phyloP scores from a whole-genome alignment of 2,329 filamentous ascomycete species.

The Clonostachys solani region DNA sequence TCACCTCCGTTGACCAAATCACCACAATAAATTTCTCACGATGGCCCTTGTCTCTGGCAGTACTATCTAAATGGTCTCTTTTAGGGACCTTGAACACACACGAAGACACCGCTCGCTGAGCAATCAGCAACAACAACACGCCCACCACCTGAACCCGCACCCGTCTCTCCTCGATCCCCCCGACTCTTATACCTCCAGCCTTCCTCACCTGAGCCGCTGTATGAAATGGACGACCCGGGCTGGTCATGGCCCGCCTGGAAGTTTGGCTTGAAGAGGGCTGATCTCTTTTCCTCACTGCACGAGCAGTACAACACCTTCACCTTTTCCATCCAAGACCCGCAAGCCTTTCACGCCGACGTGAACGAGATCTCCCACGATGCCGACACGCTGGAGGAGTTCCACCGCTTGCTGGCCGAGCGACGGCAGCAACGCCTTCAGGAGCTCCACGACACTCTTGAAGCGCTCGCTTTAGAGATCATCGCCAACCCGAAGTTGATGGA shows the following conservation, averaged over 20 bases:
- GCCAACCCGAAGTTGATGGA: constrained; percentile 55
- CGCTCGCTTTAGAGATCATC: constrained; percentile 56
- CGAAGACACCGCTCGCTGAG: too few relatives aligned
- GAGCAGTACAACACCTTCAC: constrained; percentile 57
- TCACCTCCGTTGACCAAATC: too few relatives aligned
- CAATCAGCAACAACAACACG: constrained; percentile 5
- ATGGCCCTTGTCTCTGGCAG: constrained; percentile 1
- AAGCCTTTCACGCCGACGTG: constrained; percentile 59
- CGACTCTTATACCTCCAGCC: constrained; percentile 1
- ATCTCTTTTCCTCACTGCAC: constrained; percentile 53
- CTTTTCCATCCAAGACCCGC: constrained; percentile 52
- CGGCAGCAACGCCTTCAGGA: constrained; percentile 49
- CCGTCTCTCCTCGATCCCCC: constrained; percentile 5
- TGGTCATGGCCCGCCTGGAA: constrained; percentile 57
- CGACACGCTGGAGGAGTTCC: constrained; percentile 46
- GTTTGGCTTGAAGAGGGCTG: constrained; percentile 56
- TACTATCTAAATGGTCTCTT: constrained; percentile 1
- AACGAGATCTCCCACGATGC: constrained; percentile 52
- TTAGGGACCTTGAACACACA: too few relatives aligned
- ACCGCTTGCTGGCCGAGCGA: constrained; percentile 47
- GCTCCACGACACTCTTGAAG: constrained; percentile 50
- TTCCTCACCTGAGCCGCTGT: constrained; percentile 6
- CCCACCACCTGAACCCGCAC: neutral
- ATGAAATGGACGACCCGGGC: constrained; percentile 48
- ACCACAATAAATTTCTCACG: neutral